These are phyloP conservation scores for Mangifera indica DNA, from an alignment of 345 rosid species.

Conservation along the genomic window DNA sequence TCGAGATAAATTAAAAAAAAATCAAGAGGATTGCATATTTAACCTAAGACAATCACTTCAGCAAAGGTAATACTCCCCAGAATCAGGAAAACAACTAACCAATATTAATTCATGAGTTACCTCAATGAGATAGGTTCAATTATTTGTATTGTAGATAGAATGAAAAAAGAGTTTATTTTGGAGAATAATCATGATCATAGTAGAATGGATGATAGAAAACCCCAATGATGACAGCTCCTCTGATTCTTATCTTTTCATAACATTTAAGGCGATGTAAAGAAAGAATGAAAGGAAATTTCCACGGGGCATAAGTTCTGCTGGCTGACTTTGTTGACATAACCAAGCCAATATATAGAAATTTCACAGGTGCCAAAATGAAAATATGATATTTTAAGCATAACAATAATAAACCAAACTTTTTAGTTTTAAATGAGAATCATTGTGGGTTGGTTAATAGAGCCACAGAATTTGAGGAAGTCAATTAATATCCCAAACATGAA, in stretches of 20 bases:
- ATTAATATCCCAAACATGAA: not conserved
- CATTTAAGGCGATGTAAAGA: too few species aligned
- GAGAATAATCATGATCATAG: slow-evolving; percentile 4
- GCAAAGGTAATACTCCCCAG: too few species aligned
- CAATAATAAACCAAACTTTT: not conserved
- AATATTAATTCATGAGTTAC: not conserved
- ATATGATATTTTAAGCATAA: not conserved
- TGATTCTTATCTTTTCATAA: not conserved
- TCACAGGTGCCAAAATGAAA: not conserved
- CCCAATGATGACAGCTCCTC: not conserved
- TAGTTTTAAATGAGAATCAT: too few species aligned
- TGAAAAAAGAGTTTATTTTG: not conserved
- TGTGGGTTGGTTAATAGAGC: not conserved
- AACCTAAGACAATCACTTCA: too few species aligned
- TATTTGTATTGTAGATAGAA: not conserved
- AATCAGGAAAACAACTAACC: not conserved
- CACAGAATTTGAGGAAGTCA: not conserved
- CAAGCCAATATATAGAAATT: not conserved
- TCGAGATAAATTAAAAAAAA: too few species aligned
- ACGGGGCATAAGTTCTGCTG: not conserved
- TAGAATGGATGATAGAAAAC: not conserved
- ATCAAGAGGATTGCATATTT: too few species aligned
- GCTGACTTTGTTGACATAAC: not conserved
- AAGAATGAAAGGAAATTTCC: not conserved
- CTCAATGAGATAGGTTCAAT: not conserved